phyloP scores from a whole-genome alignment of 345 rosid genomes.

The Camelina sativa region DNA sequence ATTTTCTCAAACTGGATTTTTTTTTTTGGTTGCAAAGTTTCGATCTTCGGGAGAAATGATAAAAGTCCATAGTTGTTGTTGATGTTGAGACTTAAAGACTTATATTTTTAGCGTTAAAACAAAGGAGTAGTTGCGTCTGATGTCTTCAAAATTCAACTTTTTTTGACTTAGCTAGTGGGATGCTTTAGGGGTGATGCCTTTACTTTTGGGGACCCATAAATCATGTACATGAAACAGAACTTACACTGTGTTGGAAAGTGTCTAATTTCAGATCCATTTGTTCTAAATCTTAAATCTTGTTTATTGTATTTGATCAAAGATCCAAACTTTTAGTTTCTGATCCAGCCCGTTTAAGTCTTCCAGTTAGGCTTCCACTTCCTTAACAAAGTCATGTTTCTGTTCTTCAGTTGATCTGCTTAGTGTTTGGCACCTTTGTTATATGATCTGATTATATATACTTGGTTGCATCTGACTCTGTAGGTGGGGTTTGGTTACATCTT shows the following conservation, averaged over 20 bases:
- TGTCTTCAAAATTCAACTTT: slow-evolving; percentile 37
- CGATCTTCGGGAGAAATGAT: slow-evolving; percentile 28
- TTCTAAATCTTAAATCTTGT: slow-evolving; percentile 7
- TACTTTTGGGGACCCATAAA: slow-evolving; percentile 39
- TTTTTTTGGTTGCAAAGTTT: slow-evolving; percentile 14
- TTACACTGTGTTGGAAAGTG: slow-evolving; percentile 30
- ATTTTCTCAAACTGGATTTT: neutral
- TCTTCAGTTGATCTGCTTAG: slow-evolving; percentile 4
- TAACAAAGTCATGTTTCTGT: neutral
- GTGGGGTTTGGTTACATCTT: slow-evolving; percentile 17
- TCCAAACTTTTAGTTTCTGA: slow-evolving; percentile 19
- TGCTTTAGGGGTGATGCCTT: slow-evolving; percentile 38
- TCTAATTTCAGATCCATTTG: slow-evolving; percentile 28
- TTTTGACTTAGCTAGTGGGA: slow-evolving; percentile 42
- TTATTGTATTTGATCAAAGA: slow-evolving; percentile 15
- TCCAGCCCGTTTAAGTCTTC: neutral
- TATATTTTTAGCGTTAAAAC: slow-evolving; percentile 35
- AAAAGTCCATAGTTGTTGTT: neutral
- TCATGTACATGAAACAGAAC: slow-evolving; percentile 28
- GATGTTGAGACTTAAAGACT: slow-evolving; percentile 4
- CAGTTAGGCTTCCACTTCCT: slow-evolving; percentile 8
- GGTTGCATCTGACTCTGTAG: slow-evolving; percentile 26
- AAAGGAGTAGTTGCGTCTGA: slow-evolving; percentile 38
- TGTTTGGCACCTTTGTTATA: neutral
- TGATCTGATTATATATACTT: neutral